Percentiles rank a stretch among this genome's conserved stretches.
phyloP scores from a whole-genome alignment of 2,329 filamentous ascomycete species.

The Ceratocystis lukuohia region DNA sequence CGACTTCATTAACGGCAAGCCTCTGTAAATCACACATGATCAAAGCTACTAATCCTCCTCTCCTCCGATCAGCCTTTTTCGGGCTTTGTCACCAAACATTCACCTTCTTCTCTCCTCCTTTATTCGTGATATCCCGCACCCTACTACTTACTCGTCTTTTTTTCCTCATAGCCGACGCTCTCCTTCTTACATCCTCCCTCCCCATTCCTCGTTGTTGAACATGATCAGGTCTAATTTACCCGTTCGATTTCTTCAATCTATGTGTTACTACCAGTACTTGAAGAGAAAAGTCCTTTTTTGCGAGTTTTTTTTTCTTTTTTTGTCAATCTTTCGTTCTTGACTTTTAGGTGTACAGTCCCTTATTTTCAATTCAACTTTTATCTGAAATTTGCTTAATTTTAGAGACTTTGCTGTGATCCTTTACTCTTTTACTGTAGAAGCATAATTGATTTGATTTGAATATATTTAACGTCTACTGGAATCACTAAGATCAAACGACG shows the following conservation, averaged over 20 bases:
- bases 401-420: background rate
- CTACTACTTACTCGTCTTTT: slow-evolving; percentile 10
- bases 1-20: slow-evolving; percentile 82
- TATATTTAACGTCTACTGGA: too few relatives aligned
- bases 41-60: background rate
- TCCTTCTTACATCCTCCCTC: background rate
- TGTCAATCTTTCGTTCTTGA: background rate
- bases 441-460: too few relatives aligned
- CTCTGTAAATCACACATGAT: slow-evolving; percentile 43
- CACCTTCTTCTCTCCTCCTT: background rate
- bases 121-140: slow-evolving; percentile 14
- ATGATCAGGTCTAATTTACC: background rate
- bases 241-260: slow-evolving; percentile 3
- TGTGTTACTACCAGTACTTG: slow-evolving; percentile 4
- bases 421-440: too few relatives aligned
- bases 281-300: slow-evolving; percentile 8
- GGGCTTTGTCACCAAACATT: background rate
- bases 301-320: too few relatives aligned
- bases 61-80: background rate
- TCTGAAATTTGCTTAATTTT: background rate
- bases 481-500: too few relatives aligned
- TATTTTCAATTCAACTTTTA: background rate
- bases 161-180: background rate
- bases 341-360: background rate
- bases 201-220: background rate